Evolutionary conservation across 148 eudicot genomes (phyloP).

Genomic region (Vaccinium vitisidaea): DNA sequence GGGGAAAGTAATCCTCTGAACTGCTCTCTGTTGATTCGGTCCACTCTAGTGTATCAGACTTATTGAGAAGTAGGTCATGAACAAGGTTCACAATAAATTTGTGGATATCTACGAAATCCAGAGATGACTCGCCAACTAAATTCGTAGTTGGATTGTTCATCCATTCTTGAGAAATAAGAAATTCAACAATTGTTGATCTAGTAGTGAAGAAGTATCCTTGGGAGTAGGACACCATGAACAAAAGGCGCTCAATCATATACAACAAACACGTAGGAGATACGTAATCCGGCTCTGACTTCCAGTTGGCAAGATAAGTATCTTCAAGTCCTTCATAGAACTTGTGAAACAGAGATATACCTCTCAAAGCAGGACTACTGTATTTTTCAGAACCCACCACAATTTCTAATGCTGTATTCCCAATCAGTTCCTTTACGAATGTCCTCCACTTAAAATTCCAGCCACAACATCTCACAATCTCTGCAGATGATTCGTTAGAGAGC

Average conservation of each 20-base stretch:
- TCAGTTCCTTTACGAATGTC: constrained; percentile 20
- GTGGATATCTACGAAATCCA: not conserved
- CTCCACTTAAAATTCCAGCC: constrained; percentile 23
- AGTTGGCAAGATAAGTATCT: constrained; percentile 26
- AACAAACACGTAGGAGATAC: constrained; percentile 44
- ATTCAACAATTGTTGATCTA: constrained; percentile 31
- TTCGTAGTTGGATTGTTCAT: not conserved
- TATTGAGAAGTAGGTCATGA: constrained; percentile 23
- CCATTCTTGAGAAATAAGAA: constrained; percentile 15
- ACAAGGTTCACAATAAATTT: constrained; percentile 31
- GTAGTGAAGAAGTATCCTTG: constrained; percentile 23
- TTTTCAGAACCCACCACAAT: not conserved
- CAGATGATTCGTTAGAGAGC: constrained; percentile 15
- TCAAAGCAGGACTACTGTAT: not conserved
- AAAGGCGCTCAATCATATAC: constrained; percentile 44
- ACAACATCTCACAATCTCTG: constrained; percentile 15
- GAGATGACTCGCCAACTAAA: not conserved
- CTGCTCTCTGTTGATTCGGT: constrained; percentile 1
- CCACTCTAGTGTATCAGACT: constrained; percentile 27
- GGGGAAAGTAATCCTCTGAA: constrained; percentile 1
- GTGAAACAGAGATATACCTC: not conserved
- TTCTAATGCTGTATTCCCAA: not conserved
- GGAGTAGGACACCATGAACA: constrained; percentile 32
- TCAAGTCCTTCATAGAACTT: constrained; percentile 25
- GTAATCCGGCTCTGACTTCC: constrained; percentile 18